Conservation (phyloP, 2,329 filamentous ascomycete genomes). For the Eurotiales sp. region DNA sequence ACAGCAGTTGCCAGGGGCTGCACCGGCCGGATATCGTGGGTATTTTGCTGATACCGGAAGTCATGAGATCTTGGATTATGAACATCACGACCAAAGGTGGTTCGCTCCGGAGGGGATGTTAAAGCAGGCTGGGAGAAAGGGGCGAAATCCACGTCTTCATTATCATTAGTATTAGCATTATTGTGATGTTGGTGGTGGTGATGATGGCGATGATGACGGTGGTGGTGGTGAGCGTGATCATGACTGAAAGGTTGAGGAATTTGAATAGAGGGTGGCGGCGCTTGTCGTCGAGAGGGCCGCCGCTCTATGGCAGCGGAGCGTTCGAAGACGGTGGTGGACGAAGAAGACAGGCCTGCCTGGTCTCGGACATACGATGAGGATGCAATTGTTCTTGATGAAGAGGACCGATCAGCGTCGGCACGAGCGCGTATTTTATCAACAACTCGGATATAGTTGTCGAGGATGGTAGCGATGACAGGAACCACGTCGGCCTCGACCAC, state of each 20-base stretch:
- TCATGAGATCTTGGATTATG: constrained; percentile 47
- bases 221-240: constrained; percentile 47
- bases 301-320: constrained; percentile 55
- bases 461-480: constrained; percentile 93
- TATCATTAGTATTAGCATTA: constrained; percentile 10
- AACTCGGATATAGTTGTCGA: constrained; percentile 97
- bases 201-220: constrained; percentile 20
- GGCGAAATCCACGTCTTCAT: constrained; percentile 46
- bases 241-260: constrained; percentile 60
- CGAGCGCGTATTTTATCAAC: constrained; percentile 88
- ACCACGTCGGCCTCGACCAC: constrained; percentile 99
- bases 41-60: constrained; percentile 38
- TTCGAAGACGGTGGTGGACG: constrained; percentile 30
- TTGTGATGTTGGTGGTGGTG: constrained; percentile 11
- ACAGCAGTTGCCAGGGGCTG: constrained; percentile 67
- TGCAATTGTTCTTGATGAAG: constrained; percentile 31
- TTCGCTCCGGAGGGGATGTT: constrained; percentile 68
- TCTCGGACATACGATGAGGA: constrained; percentile 24
- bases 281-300: constrained; percentile 67
- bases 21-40: constrained; percentile 52
- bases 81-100: constrained; percentile 57
- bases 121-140: constrained; percentile 60
- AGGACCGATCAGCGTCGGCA: constrained; percentile 72
- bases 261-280: constrained; percentile 79
- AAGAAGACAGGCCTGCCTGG: constrained; percentile 14